Evolutionary conservation across 1,284 basidiomycete genomes (phyloP).

Genomic region (Leccinum pachyderme): DNA sequence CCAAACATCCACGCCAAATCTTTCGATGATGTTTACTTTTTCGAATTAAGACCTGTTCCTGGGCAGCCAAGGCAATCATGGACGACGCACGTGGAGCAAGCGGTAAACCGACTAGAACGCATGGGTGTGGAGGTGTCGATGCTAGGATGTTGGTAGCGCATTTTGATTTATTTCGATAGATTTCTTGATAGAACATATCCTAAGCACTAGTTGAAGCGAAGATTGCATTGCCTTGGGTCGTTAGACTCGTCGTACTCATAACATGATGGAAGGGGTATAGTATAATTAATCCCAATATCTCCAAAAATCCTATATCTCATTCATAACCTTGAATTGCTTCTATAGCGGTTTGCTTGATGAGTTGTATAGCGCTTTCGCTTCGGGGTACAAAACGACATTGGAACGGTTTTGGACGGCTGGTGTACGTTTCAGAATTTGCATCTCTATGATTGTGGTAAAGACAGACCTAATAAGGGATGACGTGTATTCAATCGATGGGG

Average conservation of each 20-base stretch:
- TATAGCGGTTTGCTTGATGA: conserved; percentile 15
- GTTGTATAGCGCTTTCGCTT: conserved; percentile 29
- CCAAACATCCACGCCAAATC: conserved; percentile 47
- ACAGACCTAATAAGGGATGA: conserved; percentile 44
- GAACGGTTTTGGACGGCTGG: conserved; percentile 45
- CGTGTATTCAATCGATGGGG: conserved; percentile 40
- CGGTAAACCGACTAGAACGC: conserved; percentile 15
- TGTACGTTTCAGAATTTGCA: conserved; percentile 23
- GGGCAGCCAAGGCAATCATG: conserved; percentile 15
- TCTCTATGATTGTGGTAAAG: neutral
- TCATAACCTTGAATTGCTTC: neutral
- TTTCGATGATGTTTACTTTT: conserved; percentile 61
- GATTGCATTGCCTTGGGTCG: neutral
- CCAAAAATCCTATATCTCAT: neutral
- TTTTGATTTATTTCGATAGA: neutral
- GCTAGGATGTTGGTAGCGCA: conserved; percentile 45
- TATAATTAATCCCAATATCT: neutral
- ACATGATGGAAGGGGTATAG: neutral
- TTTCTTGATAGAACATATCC: neutral
- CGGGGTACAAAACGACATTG: conserved; percentile 42
- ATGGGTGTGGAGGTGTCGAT: conserved; percentile 27
- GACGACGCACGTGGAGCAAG: conserved; percentile 19
- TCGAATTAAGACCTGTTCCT: conserved; percentile 42
- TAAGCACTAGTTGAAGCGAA: neutral
- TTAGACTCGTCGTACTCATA: neutral